A percentile compares a stretch with the other conserved stretches of the same genome.
These are phyloP conservation scores for Starmerella sirachaensis DNA, from an alignment of 805 yeast species.

Conservation along the genomic window DNA sequence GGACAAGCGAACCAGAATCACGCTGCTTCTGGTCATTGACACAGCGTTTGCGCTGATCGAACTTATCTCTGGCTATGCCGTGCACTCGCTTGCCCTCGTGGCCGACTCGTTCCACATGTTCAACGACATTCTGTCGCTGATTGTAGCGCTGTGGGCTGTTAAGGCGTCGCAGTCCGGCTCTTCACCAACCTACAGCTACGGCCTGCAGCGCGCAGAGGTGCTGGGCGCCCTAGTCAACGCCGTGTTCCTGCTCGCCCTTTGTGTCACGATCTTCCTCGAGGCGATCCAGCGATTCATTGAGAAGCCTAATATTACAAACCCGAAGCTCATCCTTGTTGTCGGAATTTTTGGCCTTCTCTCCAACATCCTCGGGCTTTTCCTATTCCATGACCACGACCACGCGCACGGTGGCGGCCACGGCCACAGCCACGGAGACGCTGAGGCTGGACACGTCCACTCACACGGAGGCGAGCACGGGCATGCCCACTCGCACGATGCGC, in stretches of 20 bases:
- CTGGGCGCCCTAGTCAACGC: slow-evolving; percentile 91
- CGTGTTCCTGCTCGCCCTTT: slow-evolving; percentile 80
- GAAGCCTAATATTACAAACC: slow-evolving; percentile 69
- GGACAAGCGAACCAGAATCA: slow-evolving; percentile 58
- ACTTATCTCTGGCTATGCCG: slow-evolving; percentile 64
- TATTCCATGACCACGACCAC: slow-evolving; percentile 62
- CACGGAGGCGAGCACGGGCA: slow-evolving; percentile 12
- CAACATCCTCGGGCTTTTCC: slow-evolving; percentile 67
- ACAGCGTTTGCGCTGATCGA: slow-evolving; percentile 76
- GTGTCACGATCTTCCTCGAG: slow-evolving; percentile 84
- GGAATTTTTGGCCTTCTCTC: slow-evolving; percentile 76
- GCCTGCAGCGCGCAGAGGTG: slow-evolving; percentile 97
- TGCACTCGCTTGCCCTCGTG: slow-evolving; percentile 83
- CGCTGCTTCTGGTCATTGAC: slow-evolving; percentile 61
- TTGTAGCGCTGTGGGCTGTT: slow-evolving; percentile 95
- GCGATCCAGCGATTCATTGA: slow-evolving; percentile 79
- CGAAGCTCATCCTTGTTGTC: slow-evolving; percentile 68
- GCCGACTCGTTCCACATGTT: slow-evolving; percentile 98
- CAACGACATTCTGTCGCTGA: slow-evolving; percentile 78
- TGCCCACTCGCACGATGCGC: slow-evolving; percentile 18
- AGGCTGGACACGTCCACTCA: slow-evolving; percentile 5
- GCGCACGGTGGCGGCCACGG: slow-evolving; percentile 37
- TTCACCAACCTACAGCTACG: slow-evolving; percentile 84
- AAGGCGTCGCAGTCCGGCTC: slow-evolving; percentile 74
- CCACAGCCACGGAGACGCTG: slow-evolving; percentile 28